Evolutionary conservation across 2,329 filamentous ascomycete species (phyloP).

Genomic region (Alternaria solani): DNA sequence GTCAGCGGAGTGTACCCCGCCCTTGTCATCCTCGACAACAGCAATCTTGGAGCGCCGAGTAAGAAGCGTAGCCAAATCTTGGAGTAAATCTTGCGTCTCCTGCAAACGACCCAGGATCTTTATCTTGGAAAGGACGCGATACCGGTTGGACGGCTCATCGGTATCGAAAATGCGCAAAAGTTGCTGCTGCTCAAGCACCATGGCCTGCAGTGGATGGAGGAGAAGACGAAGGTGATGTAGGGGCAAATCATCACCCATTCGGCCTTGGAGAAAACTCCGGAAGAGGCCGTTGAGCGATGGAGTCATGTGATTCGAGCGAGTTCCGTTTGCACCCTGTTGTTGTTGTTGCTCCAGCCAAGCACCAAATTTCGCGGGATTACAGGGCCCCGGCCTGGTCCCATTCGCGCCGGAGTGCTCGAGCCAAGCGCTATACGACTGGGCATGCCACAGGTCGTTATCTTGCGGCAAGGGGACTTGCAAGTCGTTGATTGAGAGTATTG

Average conservation of each 20-base stretch:
- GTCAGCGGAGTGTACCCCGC: background rate
- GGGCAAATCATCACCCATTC: slow-evolving; percentile 3
- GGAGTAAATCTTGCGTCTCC: slow-evolving; percentile 11
- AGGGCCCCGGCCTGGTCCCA: background rate
- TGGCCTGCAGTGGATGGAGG: slow-evolving; percentile 12
- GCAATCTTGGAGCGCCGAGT: background rate
- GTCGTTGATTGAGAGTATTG: slow-evolving; percentile 12
- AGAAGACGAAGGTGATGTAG: slow-evolving; percentile 13
- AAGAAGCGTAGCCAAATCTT: slow-evolving; percentile 11
- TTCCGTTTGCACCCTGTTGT: background rate
- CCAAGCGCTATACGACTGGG: slow-evolving; percentile 9
- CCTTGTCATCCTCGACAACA: background rate
- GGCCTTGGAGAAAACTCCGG: slow-evolving; percentile 15
- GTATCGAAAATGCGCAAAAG: slow-evolving; percentile 14
- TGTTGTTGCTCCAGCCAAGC: slow-evolving; percentile 3
- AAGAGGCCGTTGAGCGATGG: slow-evolving; percentile 12
- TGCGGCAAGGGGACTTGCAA: slow-evolving; percentile 10
- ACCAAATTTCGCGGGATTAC: slow-evolving; percentile 1
- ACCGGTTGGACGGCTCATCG: slow-evolving; percentile 10
- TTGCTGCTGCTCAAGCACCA: slow-evolving; percentile 14
- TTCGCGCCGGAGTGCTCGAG: background rate
- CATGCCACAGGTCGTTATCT: slow-evolving; percentile 6
- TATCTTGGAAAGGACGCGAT: slow-evolving; percentile 10
- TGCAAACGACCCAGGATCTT: slow-evolving; percentile 12
- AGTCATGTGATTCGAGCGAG: background rate